Evolutionary conservation across 768 basidiomycete genomes (phyloP).

Genomic region (Tephrocybe sp.): DNA sequence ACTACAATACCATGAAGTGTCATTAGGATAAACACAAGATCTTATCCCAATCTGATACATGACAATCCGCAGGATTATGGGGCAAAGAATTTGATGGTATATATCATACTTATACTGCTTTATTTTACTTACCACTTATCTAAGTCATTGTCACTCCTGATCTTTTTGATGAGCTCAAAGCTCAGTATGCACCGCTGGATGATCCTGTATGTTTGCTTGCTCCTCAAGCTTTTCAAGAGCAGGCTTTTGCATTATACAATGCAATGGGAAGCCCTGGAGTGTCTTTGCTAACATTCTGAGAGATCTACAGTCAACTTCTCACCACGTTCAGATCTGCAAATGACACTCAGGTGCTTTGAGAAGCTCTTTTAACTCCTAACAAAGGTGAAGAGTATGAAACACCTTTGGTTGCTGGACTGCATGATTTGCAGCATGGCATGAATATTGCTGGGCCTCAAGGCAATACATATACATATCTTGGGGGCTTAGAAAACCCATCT

Average conservation of each 20-base stretch:
- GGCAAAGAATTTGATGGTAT: constrained; percentile 30
- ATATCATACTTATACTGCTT: background rate
- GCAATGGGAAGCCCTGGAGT: constrained; percentile 13
- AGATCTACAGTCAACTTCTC: constrained; percentile 8
- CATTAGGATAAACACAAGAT: constrained; percentile 28
- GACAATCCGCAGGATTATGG: constrained; percentile 22
- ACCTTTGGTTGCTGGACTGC: too few species aligned
- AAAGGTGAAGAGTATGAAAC: too few species aligned
- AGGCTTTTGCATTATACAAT: constrained; percentile 10
- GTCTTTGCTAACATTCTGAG: constrained; percentile 11
- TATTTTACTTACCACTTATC: background rate
- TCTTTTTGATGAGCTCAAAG: constrained; percentile 12
- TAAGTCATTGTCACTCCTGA: constrained; percentile 16
- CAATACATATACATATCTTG: constrained; percentile 1
- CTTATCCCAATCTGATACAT: constrained; percentile 27
- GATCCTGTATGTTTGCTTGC: constrained; percentile 19
- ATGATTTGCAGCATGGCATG: constrained; percentile 13
- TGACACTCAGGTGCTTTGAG: background rate
- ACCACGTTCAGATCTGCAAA: background rate
- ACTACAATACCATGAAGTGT: constrained; percentile 17
- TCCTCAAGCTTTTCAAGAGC: constrained; percentile 14
- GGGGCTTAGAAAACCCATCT: constrained; percentile 8
- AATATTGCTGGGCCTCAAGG: constrained; percentile 9
- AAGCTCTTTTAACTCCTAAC: too few species aligned
- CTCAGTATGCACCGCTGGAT: constrained; percentile 16